Base-by-base conservation (phyloP, 2,329 filamentous ascomycete genomes). In the Didymella glomerata region DNA sequence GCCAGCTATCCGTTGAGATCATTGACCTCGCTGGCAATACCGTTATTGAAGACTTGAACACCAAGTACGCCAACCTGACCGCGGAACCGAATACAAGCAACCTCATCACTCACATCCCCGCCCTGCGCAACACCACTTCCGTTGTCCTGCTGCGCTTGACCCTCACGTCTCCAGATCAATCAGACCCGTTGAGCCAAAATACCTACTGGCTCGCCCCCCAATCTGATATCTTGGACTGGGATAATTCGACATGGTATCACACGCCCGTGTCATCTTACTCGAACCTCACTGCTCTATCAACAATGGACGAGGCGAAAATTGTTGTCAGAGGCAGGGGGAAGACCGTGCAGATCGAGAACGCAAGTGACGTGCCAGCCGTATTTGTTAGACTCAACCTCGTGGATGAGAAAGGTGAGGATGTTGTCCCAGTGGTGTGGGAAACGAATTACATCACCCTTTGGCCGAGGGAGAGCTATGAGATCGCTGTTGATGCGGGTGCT, bases 381-480 rank as follows among this genome's bases (percentile, higher is more conserved):
- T 89, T 89, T 61, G 64, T 89, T 9, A 76, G 81, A 2, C 53
- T 88, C 28, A 81, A 80, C 45, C 68, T 87, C 1, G 77, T 86
- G 0, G 79, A 85, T 60, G 61, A 53, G 2, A 58, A 70, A 0
- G 80, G 80, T 0, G 63, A 75, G 0, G 84, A 86, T 49, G 77
- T 87, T 0, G 62, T 80, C 4, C 84, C 85, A 0, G 79, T 86
- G 0, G 76, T 77, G 20, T 89, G 86, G 86, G 83, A 82, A 0
- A 86, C 88, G 61, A 89, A 89, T 60, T 89, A 88, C 60, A 76
- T 89, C 13, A 88, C 86, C 1, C 71, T 89, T 10, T 87, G 83
- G 79, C 85, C 86, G 0, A 72, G 76, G 1, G 86, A 89, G 76
- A 45, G 30, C 7, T 54, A 54, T 25, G 50, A 54, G 30, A n/a